phyloP scores from a whole-genome alignment of 2,329 filamentous ascomycete species.

The Colletotrichum sublineola region DNA sequence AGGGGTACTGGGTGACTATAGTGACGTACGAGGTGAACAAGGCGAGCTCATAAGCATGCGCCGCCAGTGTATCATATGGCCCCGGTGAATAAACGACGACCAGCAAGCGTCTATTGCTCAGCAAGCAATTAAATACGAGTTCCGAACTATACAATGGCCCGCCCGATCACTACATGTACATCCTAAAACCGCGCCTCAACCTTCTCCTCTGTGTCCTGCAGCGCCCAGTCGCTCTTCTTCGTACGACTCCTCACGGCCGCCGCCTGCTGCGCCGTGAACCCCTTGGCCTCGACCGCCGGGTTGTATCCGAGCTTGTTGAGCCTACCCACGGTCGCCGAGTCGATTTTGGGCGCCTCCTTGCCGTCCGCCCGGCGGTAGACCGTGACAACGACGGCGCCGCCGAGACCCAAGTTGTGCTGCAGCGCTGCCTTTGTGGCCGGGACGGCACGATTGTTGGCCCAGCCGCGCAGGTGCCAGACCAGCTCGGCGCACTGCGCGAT shows the following conservation, averaged over 20 bases:
- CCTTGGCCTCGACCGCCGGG: conserved; percentile 88
- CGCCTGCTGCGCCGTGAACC: conserved; percentile 85
- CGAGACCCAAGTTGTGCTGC: conserved; percentile 94
- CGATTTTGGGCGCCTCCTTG: conserved; percentile 69
- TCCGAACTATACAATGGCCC: background rate
- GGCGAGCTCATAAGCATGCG: background rate
- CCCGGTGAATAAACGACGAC: background rate
- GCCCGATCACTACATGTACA: background rate
- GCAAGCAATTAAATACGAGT: background rate
- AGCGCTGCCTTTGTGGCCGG: conserved; percentile 78
- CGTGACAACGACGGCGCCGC: conserved; percentile 90
- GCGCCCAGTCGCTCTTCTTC: conserved; percentile 77
- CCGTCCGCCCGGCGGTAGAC: conserved; percentile 91
- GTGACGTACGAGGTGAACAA: conserved; percentile 18
- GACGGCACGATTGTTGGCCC: conserved; percentile 90
- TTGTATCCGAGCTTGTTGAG: conserved; percentile 86
- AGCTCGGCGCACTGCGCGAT: conserved; percentile 95
- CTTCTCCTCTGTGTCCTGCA: conserved; percentile 72
- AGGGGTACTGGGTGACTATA: conserved; percentile 27
- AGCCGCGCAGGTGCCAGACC: conserved; percentile 94
- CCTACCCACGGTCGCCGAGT: conserved; percentile 74
- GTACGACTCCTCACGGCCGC: conserved; percentile 77
- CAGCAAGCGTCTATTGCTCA: background rate
- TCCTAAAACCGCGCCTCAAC: conserved; percentile 55
- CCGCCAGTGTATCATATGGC: no score